phyloP scores from a whole-genome alignment of 2,329 filamentous ascomycete species.

The Talaromyces sp. region DNA sequence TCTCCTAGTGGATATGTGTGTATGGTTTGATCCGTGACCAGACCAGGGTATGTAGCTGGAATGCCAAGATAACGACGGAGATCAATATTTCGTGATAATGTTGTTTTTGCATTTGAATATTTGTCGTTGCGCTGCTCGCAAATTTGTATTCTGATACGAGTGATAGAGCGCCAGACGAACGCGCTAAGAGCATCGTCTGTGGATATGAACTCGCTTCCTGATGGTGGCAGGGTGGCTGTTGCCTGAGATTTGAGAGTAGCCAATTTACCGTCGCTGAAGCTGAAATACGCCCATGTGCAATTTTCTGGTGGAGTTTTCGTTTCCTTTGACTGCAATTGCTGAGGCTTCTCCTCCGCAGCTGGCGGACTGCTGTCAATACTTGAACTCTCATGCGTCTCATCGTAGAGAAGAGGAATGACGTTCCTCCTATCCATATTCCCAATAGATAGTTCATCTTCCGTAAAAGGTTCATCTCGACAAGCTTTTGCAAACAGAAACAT shows the following conservation, averaged over 20 bases:
- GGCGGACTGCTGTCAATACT: background rate
- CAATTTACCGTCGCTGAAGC: background rate
- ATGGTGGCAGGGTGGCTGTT: conserved; percentile 25
- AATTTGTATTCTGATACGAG: conserved; percentile 40
- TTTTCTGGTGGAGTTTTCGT: background rate
- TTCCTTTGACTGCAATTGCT: background rate
- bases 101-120: conserved; percentile 20
- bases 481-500: conserved; percentile 51
- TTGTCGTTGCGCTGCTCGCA: conserved; percentile 20
- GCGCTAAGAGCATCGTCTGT: conserved; percentile 55
- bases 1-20: conserved; percentile 30
- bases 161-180: conserved; percentile 50
- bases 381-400: conserved; percentile 14
- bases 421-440: conserved; percentile 44
- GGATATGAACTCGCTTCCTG: conserved; percentile 40
- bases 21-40: conserved; percentile 49
- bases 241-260: background rate
- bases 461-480: conserved; percentile 46
- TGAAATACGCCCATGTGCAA: conserved; percentile 7
- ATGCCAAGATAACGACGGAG: conserved; percentile 44
- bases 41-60: conserved; percentile 46
- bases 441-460: conserved; percentile 39
- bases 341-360: no score
- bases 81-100: conserved; percentile 50
- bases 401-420: conserved; percentile 41